phyloP scores from a whole-genome alignment of 768 basidiomycete genomes.

The Infundibulicybe gibba region DNA sequence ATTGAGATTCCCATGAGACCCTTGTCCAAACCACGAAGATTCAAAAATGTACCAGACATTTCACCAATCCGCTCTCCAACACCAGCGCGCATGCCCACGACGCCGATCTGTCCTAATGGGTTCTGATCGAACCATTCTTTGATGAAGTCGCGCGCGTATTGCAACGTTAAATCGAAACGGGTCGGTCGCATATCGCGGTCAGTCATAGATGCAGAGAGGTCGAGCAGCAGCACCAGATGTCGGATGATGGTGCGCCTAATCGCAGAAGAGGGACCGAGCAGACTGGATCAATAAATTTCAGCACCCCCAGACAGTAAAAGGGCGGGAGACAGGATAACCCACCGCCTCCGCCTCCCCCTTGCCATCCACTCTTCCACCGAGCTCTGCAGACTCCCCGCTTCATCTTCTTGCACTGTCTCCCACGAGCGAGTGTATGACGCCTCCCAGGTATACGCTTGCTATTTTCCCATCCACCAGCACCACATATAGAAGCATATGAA shows the following conservation, averaged over 20 bases:
- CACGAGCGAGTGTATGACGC: conserved; percentile 73
- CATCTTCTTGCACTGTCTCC: conserved; percentile 83
- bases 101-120: conserved; percentile 92
- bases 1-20: not conserved
- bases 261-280: conserved; percentile 79
- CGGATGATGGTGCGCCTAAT: conserved; percentile 95
- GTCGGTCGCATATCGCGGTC: conserved; percentile 97
- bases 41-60: conserved; percentile 72
- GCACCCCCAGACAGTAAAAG: conserved; percentile 2
- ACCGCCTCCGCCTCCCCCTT: conserved; percentile 81
- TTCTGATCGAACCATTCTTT: conserved; percentile 99
- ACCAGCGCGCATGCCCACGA: conserved; percentile 91
- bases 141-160: conserved; percentile 90
- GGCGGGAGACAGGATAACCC: conserved; percentile 15
- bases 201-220: conserved; percentile 88
- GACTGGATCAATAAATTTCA: conserved; percentile 31
- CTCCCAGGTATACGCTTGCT: conserved; percentile 71
- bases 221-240: conserved; percentile 89
- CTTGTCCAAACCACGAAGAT: too few relatives aligned
- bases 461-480: conserved; percentile 19
- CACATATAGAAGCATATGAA: not conserved
- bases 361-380: conserved; percentile 91
- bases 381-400: conserved; percentile 72
- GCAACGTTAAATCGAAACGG: conserved; percentile 85
- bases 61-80: conserved; percentile 88